Evolutionary conservation across 805 yeast genomes (phyloP).

Genomic region (Candida wancherniae): DNA sequence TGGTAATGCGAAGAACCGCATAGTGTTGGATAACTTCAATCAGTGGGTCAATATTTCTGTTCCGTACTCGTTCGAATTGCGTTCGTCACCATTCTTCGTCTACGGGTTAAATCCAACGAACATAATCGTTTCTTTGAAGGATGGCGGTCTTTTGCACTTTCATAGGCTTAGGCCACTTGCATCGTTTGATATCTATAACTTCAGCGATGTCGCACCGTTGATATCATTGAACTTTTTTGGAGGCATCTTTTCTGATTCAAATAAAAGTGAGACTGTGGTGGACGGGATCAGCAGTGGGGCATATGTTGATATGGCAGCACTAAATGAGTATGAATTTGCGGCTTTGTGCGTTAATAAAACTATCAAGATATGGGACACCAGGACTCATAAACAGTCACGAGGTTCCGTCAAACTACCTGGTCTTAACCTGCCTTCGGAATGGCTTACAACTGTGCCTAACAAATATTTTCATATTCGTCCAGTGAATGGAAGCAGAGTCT

Average conservation of each 20-base stretch:
- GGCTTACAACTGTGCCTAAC: slow-evolving; percentile 29
- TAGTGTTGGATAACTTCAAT: slow-evolving; percentile 29
- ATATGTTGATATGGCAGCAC: slow-evolving; percentile 38
- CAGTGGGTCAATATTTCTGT: slow-evolving; percentile 66
- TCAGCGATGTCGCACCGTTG: slow-evolving; percentile 45
- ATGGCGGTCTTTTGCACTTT: slow-evolving; percentile 72
- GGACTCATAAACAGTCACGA: slow-evolving; percentile 23
- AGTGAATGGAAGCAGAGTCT: background rate
- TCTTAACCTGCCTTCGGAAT: slow-evolving; percentile 7
- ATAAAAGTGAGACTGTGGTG: slow-evolving; percentile 17
- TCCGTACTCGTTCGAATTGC: slow-evolving; percentile 53
- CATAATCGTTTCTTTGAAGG: slow-evolving; percentile 57
- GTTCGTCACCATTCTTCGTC: slow-evolving; percentile 47
- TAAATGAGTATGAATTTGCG: slow-evolving; percentile 34
- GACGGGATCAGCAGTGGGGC: slow-evolving; percentile 39
- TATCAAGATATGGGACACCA: slow-evolving; percentile 58
- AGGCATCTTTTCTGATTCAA: slow-evolving; percentile 16
- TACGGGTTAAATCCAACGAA: slow-evolving; percentile 41
- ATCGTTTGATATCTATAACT: slow-evolving; percentile 40
- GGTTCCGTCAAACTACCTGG: slow-evolving; percentile 1
- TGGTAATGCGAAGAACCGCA: slow-evolving; percentile 15
- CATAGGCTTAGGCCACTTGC: slow-evolving; percentile 33
- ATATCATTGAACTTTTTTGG: slow-evolving; percentile 26
- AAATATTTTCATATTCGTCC: slow-evolving; percentile 23
- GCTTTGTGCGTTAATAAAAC: slow-evolving; percentile 53